Base-by-base conservation (phyloP, 306 rosid species). In the Lathyrus oleraceus region DNA sequence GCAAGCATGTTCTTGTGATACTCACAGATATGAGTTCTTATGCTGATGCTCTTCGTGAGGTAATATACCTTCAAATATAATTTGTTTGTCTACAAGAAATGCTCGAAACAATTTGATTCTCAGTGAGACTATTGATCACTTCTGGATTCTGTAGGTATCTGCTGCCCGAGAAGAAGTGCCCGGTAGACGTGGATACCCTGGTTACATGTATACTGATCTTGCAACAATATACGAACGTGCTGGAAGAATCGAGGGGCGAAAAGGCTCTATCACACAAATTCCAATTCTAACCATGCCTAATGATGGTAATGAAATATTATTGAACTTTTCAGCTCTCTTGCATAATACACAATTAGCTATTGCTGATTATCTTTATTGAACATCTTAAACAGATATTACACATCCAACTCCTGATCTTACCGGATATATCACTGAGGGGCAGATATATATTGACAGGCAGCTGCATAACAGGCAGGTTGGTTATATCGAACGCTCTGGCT, bases 41-140 rank as follows among this genome's bases (percentile, higher is more conserved):
- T 79, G 99, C 99, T 17, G 99, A 95, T 79, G 97, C 99, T 76
- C 99, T 95, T 83, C 97, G 97, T 77, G 99, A 95, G 99, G 99
- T 95, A 85, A 77, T 19, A 44, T 30, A 20, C 40, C 48, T 65
- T 56, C 35, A 15, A 35, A 12, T 73, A 54, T 48, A 48, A 35
- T 35, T 35, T 35, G 39, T 35, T 35, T 35, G 39, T 35, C 39
- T 35, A 35, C 39, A 35, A 35, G 39, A 7, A 35, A 35, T 32
- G 39, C 10, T 8, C 2, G 39, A 35, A 35, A 35, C 40, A 60
- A 38, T 71, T 65, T 44, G 32, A 60, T 44, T 69, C 40, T 44
- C 11, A 7, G 20, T 44, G 32, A 27, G 39, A 74, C 69, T 61
- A 43, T 39, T 56, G 23, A 39, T 76, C 54, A 32, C 81, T 76